Conservation (phyloP, 495 filamentous ascomycete species). For the Cenococcum geophilum region DNA sequence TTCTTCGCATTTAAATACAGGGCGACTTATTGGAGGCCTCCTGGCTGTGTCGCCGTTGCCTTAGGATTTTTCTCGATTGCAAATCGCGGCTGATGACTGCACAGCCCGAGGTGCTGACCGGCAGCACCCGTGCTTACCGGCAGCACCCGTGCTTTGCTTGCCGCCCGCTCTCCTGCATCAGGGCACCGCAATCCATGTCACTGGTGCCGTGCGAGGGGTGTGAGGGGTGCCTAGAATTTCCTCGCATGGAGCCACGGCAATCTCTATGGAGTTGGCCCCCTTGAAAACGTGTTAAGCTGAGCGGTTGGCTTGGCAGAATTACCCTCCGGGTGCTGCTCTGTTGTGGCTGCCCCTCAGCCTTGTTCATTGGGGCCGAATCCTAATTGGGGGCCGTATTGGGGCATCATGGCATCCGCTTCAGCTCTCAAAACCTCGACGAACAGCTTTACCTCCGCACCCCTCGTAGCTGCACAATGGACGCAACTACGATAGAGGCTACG, state of each 20-base stretch:
- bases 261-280: too few relatives aligned
- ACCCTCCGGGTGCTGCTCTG: not conserved
- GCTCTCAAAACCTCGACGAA: not conserved
- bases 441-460: not conserved
- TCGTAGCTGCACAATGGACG: not conserved
- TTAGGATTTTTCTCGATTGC: not conserved
- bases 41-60: not conserved
- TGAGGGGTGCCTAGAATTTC: too few relatives aligned
- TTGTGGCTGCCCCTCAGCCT: not conserved
- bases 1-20: not conserved
- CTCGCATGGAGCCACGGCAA: too few relatives aligned
- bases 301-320: too few relatives aligned
- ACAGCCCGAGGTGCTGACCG: constrained; percentile 5
- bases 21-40: constrained; percentile 6
- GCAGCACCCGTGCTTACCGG: too few relatives aligned
- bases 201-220: too few relatives aligned
- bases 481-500: not conserved
- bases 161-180: not conserved
- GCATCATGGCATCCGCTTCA: not conserved
- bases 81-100: not conserved
- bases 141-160: too few relatives aligned
- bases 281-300: too few relatives aligned
- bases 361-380: not conserved
- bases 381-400: not conserved
- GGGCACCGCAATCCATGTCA: too few relatives aligned